Base-by-base conservation (phyloP, 1,139 yeast species). In the Hansenula lynferdii region DNA sequence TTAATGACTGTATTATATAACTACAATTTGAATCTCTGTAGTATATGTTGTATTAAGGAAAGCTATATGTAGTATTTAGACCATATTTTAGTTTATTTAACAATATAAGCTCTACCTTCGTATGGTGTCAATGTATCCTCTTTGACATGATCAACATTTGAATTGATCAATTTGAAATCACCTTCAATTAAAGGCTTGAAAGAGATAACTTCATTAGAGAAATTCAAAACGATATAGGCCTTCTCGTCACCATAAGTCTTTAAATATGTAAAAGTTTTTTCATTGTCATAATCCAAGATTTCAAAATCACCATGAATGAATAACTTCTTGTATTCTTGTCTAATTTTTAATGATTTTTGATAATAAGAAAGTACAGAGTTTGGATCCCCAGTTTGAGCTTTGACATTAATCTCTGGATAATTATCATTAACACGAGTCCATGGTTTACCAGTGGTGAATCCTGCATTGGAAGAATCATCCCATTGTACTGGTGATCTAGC, bases 401-500 rank as follows among this genome's bases (percentile, higher is more conserved):
- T 69, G 29, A 67, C 80, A 48, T 77, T 77, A 50, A 73, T 63
- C 33, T 67, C 69, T 43, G 57, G 60, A 57, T 70, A 75, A 49
- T 71, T 69, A 40, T 72, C 77, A 48, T 72, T 72, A 44, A 72
- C 70, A 43, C 68, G 61, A 57, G 70, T 75, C 83, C 84, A 77
- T 20, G 83, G 80, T 43, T 58, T 58, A 23, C 61, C 71, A 3
- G 66, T 57, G 12, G 78, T 57, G 55, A 77, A 76, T 0, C 83
- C 82, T 25, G 64, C 78, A 45, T 66, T 51, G 11, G 53, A 61
- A 3, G 65, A 51, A 35, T 54, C 53, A 43, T 69, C 70, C 83
- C 83, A 77, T 53, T 75, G 82, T 46, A 77, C 72, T 24, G 83
- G 83, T 8, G 79, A 66, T 54, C 83, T 66, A 7, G 80, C 71